Percentiles rank a stretch among this genome's conserved stretches.
These are phyloP conservation scores for Rhinocladiella similis DNA, from an alignment of 2,329 filamentous ascomycete genomes.

Conservation along the genomic window DNA sequence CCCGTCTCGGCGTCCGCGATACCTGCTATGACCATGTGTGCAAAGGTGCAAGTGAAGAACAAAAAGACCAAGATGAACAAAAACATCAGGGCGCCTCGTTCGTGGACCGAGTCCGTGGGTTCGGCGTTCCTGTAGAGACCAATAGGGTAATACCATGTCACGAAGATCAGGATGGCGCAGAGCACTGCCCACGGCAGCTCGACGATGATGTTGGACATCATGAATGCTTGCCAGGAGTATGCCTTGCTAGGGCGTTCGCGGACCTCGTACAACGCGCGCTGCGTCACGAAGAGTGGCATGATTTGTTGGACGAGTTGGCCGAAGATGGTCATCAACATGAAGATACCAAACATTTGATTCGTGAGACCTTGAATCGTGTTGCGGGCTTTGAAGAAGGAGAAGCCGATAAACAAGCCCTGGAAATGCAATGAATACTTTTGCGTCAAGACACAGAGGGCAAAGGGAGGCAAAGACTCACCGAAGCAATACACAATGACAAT, in stretches of 20 bases:
- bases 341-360: slow-evolving; percentile 89
- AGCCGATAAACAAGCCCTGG: slow-evolving; percentile 73
- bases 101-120: slow-evolving; percentile 40
- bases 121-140: slow-evolving; percentile 46
- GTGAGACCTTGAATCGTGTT: slow-evolving; percentile 78
- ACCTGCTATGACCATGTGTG: slow-evolving; percentile 71
- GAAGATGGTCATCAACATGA: slow-evolving; percentile 82
- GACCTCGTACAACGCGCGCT: slow-evolving; percentile 60
- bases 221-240: slow-evolving; percentile 74
- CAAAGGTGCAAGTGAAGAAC: slow-evolving; percentile 70
- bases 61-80: slow-evolving; percentile 66
- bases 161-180: slow-evolving; percentile 63
- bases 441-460: too few relatives aligned
- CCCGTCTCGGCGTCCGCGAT: slow-evolving; percentile 70
- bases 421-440: too few relatives aligned
- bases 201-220: slow-evolving; percentile 69
- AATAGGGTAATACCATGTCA: slow-evolving; percentile 68
- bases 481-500: slow-evolving; percentile 63
- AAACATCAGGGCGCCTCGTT: slow-evolving; percentile 65
- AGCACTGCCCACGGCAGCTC: slow-evolving; percentile 69
- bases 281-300: slow-evolving; percentile 59
- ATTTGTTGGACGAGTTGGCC: slow-evolving; percentile 57
- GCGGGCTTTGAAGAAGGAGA: slow-evolving; percentile 74
- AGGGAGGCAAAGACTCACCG: slow-evolving; percentile 32
- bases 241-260: slow-evolving; percentile 65